Base-by-base conservation (phyloP, 1,284 basidiomycete species). In the Tilletia caries region DNA sequence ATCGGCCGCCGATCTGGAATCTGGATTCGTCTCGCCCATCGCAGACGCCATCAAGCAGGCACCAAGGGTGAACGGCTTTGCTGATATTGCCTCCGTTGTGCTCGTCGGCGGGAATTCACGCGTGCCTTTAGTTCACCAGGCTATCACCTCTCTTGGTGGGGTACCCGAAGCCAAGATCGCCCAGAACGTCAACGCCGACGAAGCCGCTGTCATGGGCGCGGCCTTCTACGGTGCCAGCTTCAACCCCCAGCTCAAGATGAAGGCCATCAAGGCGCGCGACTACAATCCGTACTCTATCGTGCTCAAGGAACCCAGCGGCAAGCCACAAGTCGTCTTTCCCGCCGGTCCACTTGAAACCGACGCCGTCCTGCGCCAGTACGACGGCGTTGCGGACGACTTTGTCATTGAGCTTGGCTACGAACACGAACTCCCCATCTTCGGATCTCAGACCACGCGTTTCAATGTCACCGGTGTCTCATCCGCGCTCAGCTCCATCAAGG, bases 101-200 rank as follows among this genome's bases (percentile, higher is more conserved):
- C 86, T 98, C 27, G 91, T 92, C 50, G 95, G 95, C 46, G 96
- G 95, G 67, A 89, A 88, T 70, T 92, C 94, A 13, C 88, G 95
- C 68, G 92, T 92, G 1, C 96, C 95, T 0, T 91, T 98, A 88
- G 89, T 99, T 43, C 94, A 96, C 83, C 86, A 87, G 0, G 87
- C 78, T 12, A 70, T 83, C 52, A 71, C 72, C 18, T n/a, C 15
- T n/a, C 70, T 73, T n/a, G 77, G 76, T 0, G 80, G 80, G 33
- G 76, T 83, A 15, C 81, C 81, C 0, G 77, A 81, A 33, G 69
- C 69, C 46, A 79, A 80, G 70, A 66, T 82, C 13, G 80, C 81
- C 37, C 87, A 91, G 79, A 97, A 97, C 77, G 92, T 99, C 68
- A 98, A 99, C 82, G 91, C 95, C 0, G 96, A 98, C 83, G 95